Evolutionary conservation across 129 eudicot genomes (phyloP).

Genomic region (Arctium minus): DNA sequence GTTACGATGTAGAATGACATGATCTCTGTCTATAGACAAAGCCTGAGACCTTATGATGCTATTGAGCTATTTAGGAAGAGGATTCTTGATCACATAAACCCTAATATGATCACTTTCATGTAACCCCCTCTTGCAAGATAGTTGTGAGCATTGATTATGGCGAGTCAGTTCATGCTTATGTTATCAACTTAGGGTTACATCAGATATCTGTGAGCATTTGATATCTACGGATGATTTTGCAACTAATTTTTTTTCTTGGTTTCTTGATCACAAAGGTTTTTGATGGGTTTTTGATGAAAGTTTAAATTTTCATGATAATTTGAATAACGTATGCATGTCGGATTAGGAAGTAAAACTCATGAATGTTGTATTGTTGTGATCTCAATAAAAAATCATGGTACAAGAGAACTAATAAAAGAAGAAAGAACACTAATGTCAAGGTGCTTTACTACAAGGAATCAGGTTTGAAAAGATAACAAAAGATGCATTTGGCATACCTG

Average conservation of each 20-base stretch:
- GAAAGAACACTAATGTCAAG: neutral
- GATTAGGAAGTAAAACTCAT: no score
- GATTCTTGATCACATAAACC: constrained; percentile 31
- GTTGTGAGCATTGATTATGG: constrained; percentile 21
- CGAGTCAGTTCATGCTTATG: constrained; percentile 45
- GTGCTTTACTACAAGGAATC: neutral
- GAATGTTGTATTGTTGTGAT: no score
- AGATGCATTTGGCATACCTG: constrained; percentile 44
- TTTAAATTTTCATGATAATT: no score
- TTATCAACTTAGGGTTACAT: constrained; percentile 36
- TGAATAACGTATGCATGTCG: no score
- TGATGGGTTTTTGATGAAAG: no score
- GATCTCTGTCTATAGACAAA: constrained; percentile 38
- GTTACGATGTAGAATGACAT: constrained; percentile 47
- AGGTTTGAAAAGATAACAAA: neutral
- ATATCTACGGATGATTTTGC: no score
- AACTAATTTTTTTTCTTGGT: no score
- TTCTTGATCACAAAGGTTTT: no score
- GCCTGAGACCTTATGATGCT: constrained; percentile 31
- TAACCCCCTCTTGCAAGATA: constrained; percentile 37
- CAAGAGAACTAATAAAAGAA: neutral
- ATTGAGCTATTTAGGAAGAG: constrained; percentile 28
- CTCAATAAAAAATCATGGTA: neutral
- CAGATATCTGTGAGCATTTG: no score
- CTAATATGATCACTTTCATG: constrained; percentile 41